Evolutionary conservation across 805 yeast species (phyloP), one percentile per base, ranked within the genome.

Genomic region (Lipomyces yamanashiensis): DNA sequence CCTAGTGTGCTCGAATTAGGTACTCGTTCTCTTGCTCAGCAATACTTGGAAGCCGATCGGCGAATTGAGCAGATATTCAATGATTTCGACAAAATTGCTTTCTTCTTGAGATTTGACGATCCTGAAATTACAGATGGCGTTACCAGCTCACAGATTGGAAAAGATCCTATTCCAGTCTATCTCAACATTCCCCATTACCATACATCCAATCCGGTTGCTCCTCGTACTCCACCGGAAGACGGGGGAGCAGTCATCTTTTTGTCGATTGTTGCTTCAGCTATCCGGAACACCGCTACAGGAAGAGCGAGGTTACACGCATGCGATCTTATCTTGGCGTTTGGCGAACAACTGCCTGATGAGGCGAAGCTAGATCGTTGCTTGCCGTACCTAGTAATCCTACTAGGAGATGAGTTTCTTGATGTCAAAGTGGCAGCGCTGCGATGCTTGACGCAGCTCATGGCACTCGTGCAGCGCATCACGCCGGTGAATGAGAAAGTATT

Each of bases 321-420:
- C 66, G 95, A 91, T 71, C 75, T 92, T 66, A 82, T 95, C 0
- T 74, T 90, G 8, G 89, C 90, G 0, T 79, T 93, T 19, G 84
- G 93, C 1, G 96, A 90, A 71, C 83, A 85, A 62, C 79, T 91
- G 1, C 83, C 84, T 28, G 98, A 95, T 73, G 96, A 89, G 61
- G 87, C 86, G 15, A 93, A 92, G 73, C 78, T 95, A 45, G 98
- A 95, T 74, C 77, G 98, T 51, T 85, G 91, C 39, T 74, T 95
- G 28, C 98, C 99, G 0, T 90, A 88, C 72, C 74, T 95, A 28
- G 82, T 90, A 23, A 77, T 85, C n/a, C 78, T 91, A 58, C 74
- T 92, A 13, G 91, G 89, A 57, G 96, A 90, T 64, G 77, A 81
- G 0, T 81, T 87, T 19, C 80, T 85, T 0, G 83, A 81, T 52